These are phyloP conservation scores for Russula foetens DNA, from an alignment of 768 basidiomycete species.

Conservation along the genomic window DNA sequence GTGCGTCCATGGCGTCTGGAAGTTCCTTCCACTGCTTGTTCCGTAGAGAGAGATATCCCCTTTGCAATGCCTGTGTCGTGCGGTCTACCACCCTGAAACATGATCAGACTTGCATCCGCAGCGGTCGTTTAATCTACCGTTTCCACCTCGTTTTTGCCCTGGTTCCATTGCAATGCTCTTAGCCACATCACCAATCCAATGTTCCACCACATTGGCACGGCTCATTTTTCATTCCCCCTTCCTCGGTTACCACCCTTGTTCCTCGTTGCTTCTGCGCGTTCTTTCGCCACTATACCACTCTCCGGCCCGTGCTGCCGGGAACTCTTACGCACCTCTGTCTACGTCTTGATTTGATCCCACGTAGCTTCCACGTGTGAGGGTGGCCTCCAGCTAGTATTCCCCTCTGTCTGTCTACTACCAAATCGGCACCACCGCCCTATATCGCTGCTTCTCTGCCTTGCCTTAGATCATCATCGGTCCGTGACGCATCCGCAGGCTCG, in stretches of 20 bases:
- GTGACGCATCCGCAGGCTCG: neutral
- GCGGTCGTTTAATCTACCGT: neutral
- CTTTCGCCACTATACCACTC: neutral
- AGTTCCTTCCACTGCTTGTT: neutral
- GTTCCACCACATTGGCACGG: neutral
- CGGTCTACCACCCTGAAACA: neutral
- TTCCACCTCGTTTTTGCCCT: conserved; percentile 1
- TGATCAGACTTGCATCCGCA: neutral
- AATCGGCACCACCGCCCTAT: too few relatives aligned
- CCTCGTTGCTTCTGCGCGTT: conserved; percentile 6
- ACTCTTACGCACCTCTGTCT: too few relatives aligned
- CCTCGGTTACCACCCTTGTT: neutral
- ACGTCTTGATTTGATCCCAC: neutral
- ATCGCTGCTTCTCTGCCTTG: too few relatives aligned
- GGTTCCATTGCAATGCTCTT: neutral
- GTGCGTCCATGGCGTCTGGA: conserved; percentile 14
- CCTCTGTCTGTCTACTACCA: too few relatives aligned
- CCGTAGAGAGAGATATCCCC: neutral
- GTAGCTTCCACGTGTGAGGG: neutral
- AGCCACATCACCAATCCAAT: neutral
- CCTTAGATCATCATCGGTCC: neutral
- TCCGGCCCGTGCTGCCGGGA: conserved; percentile 7
- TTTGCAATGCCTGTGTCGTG: neutral
- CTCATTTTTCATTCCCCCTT: neutral
- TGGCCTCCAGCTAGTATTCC: neutral